Evolutionary conservation across 2,329 filamentous ascomycete genomes (phyloP), one percentile per base, ranked within the genome.

Genomic region (Ophiognomonia clavigignenti-juglandacearum): DNA sequence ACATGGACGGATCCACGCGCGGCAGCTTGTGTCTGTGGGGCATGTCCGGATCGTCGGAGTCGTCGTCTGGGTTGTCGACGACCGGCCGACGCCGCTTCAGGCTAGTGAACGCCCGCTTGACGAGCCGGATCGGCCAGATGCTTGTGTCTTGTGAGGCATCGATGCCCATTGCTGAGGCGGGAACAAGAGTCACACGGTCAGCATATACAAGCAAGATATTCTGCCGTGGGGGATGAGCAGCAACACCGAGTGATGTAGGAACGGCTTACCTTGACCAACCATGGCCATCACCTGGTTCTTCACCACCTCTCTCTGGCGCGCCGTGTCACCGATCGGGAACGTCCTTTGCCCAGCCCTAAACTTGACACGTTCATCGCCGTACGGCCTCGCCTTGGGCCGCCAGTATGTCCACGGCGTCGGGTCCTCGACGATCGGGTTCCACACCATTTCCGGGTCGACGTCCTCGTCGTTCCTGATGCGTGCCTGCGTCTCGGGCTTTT

Each of bases 271-370:
- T 52, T 24, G 27, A 16, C 40, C 46, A 22, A 49, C 34, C 9
- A 29, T 45, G 20, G 29, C 43, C 7, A 53, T 57, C 20, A 62
- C 45, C 2, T 51, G 27, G 6, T 53, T 46, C 47, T 56, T 43
- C 5, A 65, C 34, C 23, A 41, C 47, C 53, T 56, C 54, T 43
- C 61, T 56, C 56, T 71, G 65, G 46, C 61, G 51, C 24, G 60
- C 54, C 11, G 68, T 69, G 26, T 72, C 69, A 3, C 66, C 69
- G 43, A 64, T 59, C 3, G 59, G 59, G 50, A 63, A 70, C 9
- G 59, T 24, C 8, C 62, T 61, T 36, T 63, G 63, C 0, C 67
- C 66, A 1, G 52, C 50, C 3, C 59, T 52, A 39, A 57, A 62
- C 22, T 47, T 51, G 7, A 56, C 50, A 24, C 54, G 57, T 11